Evolutionary conservation across 257 asterid species (phyloP).

Genomic region (Perilla frutescens): DNA sequence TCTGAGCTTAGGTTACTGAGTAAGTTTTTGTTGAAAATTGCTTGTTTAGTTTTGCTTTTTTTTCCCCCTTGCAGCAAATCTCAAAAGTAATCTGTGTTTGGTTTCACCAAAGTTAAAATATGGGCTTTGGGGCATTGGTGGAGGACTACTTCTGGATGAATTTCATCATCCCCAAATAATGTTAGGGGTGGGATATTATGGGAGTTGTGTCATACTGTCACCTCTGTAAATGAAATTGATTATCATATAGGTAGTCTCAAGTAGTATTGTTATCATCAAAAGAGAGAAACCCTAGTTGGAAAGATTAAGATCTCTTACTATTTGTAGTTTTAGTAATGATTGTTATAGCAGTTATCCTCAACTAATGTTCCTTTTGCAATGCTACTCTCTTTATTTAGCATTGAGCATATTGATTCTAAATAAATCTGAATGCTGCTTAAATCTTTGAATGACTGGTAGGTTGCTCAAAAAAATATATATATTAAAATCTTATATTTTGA

Average conservation of each 20-base stretch:
- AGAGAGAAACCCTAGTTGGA: conserved; percentile 8
- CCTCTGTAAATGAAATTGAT: conserved; percentile 14
- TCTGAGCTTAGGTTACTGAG: not conserved
- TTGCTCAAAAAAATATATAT: conserved; percentile 11
- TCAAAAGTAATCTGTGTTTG: not conserved
- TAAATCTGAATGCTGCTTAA: conserved; percentile 17
- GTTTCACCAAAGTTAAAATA: not conserved
- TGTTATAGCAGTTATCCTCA: not conserved
- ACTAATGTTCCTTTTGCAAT: not conserved
- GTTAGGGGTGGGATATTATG: not conserved
- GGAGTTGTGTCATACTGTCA: not conserved
- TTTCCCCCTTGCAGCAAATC: not conserved
- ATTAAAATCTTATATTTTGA: conserved; percentile 3
- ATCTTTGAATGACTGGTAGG: conserved; percentile 15
- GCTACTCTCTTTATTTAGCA: conserved; percentile 2
- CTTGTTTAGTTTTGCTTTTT: not conserved
- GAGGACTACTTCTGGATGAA: not conserved
- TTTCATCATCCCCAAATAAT: not conserved
- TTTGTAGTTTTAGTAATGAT: not conserved
- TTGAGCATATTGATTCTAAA: not conserved
- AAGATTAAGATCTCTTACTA: not conserved
- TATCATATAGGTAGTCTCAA: not conserved
- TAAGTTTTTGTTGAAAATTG: not conserved
- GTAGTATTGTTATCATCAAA: not conserved
- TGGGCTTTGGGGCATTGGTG: not conserved